These are phyloP conservation scores for Aspergillus sparsus DNA, from an alignment of 495 filamentous ascomycete genomes.

Conservation along the genomic window DNA sequence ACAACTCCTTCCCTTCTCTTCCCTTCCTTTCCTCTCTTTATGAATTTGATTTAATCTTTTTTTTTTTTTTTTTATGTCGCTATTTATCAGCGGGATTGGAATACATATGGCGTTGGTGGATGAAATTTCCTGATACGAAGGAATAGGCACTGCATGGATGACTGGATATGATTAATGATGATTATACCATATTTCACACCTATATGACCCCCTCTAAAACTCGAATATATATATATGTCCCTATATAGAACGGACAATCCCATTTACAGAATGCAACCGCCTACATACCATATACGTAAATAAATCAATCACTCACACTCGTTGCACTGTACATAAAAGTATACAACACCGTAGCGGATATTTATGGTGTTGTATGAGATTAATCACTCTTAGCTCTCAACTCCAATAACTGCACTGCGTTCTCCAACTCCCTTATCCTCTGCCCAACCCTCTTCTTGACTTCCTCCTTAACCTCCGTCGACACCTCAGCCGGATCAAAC, in stretches of 20 bases:
- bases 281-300: not conserved
- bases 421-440: conserved; percentile 45
- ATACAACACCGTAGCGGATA: not conserved
- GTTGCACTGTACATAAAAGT: not conserved
- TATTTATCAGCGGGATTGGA: not conserved
- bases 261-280: not conserved
- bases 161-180: conserved; percentile 14
- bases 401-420: conserved; percentile 45
- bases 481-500: conserved; percentile 36
- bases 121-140: conserved; percentile 1
- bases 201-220: not conserved
- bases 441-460: conserved; percentile 45
- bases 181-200: not conserved
- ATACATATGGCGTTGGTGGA: conserved; percentile 10
- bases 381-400: conserved; percentile 41
- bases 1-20: not conserved
- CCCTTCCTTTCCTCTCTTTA: too few species aligned
- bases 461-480: conserved; percentile 34
- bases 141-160: not conserved
- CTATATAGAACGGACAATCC: not conserved
- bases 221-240: not conserved
- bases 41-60: too few species aligned
- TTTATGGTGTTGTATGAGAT: not conserved
- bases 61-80: too few species aligned
- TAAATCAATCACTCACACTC: not conserved